Evolutionary conservation across 148 eudicot species (phyloP), one percentile per base, ranked within the genome.

Genomic region (Mesembryanthemum crystallinum): DNA sequence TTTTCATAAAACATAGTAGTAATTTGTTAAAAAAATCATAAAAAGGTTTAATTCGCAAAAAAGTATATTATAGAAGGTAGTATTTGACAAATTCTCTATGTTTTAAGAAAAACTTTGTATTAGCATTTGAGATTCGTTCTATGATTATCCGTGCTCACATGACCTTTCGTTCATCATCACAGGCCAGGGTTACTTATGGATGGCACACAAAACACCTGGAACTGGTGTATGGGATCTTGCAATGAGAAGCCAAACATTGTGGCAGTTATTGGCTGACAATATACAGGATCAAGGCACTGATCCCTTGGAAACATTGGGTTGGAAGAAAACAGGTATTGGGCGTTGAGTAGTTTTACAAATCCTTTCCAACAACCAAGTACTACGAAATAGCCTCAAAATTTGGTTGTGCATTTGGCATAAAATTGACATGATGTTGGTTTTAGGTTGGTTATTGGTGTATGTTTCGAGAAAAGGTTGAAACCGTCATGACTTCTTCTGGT

Each of bases 151-250:
- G 11, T 57, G 61, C 27, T 57, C 28, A 57, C 61, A 57, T 63
- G 61, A 76, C 33, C 67, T 66, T 77, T 18, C 64, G 71, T 57
- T 73, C 73, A 71, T 78, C 82, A 71, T 78, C 82, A 25, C 72
- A 95, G 99, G 97, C 49, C 99, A 95, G 83, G 99, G 99, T 8
- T 92, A 90, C 82, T 78, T 95, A 81, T 95, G 99, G 99, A 90
- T 89, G 94, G 86, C 82, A 58, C 88, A 92, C 77, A 95, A 87
- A 77, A 77, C 80, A 49, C 99, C 97, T 29, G 96, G 88, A 15
- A 85, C 77, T 67, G 89, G 77, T 4, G 83, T 83, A 82, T 92
- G 97, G 97, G 93, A 95, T 79, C 84, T 95, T 68, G 87, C 89
- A 45, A 49, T 78, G 78, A 86, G 99, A 85, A 91, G 99, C 87